Base-by-base conservation (phyloP, 768 basidiomycete genomes). In the Neoboletus magnificus region DNA sequence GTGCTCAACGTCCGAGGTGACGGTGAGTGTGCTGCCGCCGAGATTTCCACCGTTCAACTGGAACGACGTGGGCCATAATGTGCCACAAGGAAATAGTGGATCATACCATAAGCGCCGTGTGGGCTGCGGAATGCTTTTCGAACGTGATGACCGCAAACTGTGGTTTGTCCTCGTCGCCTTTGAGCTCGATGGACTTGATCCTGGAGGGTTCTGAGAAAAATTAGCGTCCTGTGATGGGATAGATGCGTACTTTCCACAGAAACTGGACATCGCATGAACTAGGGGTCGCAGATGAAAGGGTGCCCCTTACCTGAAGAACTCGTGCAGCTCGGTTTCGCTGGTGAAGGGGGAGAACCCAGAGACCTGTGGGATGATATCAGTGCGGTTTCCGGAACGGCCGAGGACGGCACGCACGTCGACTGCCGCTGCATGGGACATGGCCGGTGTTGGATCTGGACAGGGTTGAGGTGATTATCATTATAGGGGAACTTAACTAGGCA, bases 81-180 rank as follows among this genome's bases (percentile, higher is more conserved):
- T 0, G n/a, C 16, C 12, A 0, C 1, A 1, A 23, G 3, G 5
- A 9, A 18, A n/a, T 4, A 32, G 18, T 5, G 22, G 43, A 6
- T 16, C 71, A 22, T 59, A 87, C 84, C 86, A 96, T 91, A 48
- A 91, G 71, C 13, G 93, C 93, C 0, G 93, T 96, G 73, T 86
- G 86, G 7, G 87, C 93, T 1, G 93, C 89, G 4, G 82, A 83
- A 5, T 82, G 73, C 72, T 95, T 97, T 70, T 91, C 87, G 65
- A 97, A 98, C 48, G 82, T 73, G 61, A 98, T 83, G 29, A 77
- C 77, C n/a, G 94, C 95, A 20, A 76, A 74, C 35, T 63, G 64
- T 46, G 76, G 62, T 30, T 68, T 70, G 13, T 66, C 69, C 48
- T 72, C 75, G 15, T 69, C 71, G 48, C 74, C 71, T 45, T 82